A percentile compares a stretch with the other conserved stretches of the same genome.
Conservation (phyloP, 805 yeast species). For the Cyberlindnera mississippiensis region DNA sequence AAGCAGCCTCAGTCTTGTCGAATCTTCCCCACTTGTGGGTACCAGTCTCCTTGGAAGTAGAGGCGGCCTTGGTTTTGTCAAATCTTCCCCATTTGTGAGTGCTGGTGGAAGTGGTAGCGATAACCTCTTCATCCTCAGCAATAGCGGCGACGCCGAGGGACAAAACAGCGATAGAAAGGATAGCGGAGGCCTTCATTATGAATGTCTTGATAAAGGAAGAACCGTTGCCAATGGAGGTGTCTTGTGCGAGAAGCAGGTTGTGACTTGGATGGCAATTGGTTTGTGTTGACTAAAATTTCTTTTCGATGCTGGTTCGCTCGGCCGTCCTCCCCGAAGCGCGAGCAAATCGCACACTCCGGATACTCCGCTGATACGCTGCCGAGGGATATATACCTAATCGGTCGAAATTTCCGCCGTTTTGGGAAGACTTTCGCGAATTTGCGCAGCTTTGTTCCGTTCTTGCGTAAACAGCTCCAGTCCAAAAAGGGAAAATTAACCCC, state of each 20-base stretch:
- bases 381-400: not conserved
- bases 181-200: conserved; percentile 24
- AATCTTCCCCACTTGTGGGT: conserved; percentile 59
- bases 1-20: conserved; percentile 36
- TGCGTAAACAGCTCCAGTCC: not conserved
- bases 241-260: not conserved
- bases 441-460: not conserved
- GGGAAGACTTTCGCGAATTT: no score
- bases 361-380: conserved; percentile 1
- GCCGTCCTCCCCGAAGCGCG: conserved; percentile 1
- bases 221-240: not conserved
- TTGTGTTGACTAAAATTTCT: not conserved
- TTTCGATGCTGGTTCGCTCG: conserved; percentile 1
- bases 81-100: conserved; percentile 54
- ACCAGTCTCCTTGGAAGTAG: conserved; percentile 36
- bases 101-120: conserved; percentile 37
- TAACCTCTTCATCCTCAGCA: conserved; percentile 18
- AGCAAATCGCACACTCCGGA: not conserved
- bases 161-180: conserved; percentile 20
- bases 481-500: no score
- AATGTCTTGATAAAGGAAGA: not conserved
- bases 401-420: not conserved
- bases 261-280: not conserved
- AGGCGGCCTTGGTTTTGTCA: conserved; percentile 45
- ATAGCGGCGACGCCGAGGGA: conserved; percentile 25